Evolutionary conservation across 176 grass and related monocot genomes (phyloP).

Genomic region (Carex littledalei): DNA sequence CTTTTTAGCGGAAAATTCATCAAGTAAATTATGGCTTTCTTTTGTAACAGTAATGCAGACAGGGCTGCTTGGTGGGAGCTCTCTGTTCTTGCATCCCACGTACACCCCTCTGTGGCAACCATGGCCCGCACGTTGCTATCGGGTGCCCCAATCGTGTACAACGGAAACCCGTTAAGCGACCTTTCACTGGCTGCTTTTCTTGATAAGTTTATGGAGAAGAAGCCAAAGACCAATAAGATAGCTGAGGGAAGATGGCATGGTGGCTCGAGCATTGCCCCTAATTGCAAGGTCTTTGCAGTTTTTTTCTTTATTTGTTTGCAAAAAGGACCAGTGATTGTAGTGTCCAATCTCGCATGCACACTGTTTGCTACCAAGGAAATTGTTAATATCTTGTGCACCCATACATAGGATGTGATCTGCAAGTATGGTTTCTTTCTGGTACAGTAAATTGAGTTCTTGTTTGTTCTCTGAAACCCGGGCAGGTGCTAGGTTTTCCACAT

Average conservation of each 20-base stretch:
- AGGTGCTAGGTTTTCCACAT: not conserved
- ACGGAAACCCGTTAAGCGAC: slow-evolving; percentile 74
- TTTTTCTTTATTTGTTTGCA: slow-evolving; percentile 7
- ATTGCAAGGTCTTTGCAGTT: slow-evolving; percentile 49
- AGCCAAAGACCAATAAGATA: slow-evolving; percentile 65
- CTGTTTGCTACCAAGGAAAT: not conserved
- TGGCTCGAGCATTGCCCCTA: slow-evolving; percentile 85
- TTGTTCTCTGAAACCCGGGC: not conserved
- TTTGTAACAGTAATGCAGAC: slow-evolving; percentile 67
- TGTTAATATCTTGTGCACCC: not conserved
- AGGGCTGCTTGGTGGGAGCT: slow-evolving; percentile 81
- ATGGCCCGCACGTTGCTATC: slow-evolving; percentile 79
- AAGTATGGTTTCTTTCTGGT: not conserved
- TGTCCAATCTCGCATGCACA: not conserved
- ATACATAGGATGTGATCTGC: not conserved
- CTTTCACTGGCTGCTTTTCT: slow-evolving; percentile 77
- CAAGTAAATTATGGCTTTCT: not conserved
- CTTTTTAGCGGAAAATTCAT: not conserved
- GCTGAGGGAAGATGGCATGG: slow-evolving; percentile 92
- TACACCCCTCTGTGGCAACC: slow-evolving; percentile 92
- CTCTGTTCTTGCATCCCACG: slow-evolving; percentile 59
- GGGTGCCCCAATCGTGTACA: slow-evolving; percentile 88
- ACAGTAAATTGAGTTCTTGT: not conserved
- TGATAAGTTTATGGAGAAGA: slow-evolving; percentile 99
- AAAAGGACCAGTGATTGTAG: slow-evolving; percentile 2